Conservation (phyloP, 164 flowering plant species). For the Nelumbo lutea region DNA sequence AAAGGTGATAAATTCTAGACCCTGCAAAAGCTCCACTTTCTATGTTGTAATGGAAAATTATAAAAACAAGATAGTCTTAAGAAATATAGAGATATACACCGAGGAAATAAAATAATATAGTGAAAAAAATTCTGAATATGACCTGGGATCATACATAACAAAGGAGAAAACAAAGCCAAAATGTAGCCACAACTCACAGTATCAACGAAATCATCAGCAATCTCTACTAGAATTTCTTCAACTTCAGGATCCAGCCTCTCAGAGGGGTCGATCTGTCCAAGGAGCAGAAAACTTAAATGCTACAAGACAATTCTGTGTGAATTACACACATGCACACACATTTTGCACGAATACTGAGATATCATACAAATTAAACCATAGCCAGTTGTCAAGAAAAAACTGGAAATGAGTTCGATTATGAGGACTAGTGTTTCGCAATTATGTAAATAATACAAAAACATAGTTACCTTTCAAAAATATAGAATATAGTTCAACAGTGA, state of each 20-base stretch:
- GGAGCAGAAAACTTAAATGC: neutral
- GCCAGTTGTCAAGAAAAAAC: too few species aligned
- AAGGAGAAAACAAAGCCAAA: neutral
- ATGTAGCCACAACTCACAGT: conserved; percentile 53
- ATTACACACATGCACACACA: neutral
- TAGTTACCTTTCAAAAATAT: too few species aligned
- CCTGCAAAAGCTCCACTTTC: neutral
- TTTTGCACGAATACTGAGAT: too few species aligned
- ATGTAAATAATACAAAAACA: too few species aligned
- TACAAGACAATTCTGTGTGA: neutral
- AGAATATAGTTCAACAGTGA: too few species aligned
- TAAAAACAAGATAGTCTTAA: neutral
- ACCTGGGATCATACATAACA: neutral
- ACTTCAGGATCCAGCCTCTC: conserved; percentile 87
- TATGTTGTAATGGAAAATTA: neutral
- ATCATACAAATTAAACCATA: too few species aligned
- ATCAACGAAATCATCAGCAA: conserved; percentile 91
- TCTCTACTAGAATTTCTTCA: conserved; percentile 81
- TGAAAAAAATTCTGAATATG: neutral
- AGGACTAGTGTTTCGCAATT: too few species aligned
- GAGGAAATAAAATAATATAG: neutral
- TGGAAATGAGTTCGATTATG: too few species aligned
- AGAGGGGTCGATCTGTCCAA: conserved; percentile 70
- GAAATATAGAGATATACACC: neutral
- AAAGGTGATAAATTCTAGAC: neutral